Evolutionary conservation across 2,329 filamentous ascomycete genomes (phyloP).

Genomic region (Ophiocordyceps sinensis): DNA sequence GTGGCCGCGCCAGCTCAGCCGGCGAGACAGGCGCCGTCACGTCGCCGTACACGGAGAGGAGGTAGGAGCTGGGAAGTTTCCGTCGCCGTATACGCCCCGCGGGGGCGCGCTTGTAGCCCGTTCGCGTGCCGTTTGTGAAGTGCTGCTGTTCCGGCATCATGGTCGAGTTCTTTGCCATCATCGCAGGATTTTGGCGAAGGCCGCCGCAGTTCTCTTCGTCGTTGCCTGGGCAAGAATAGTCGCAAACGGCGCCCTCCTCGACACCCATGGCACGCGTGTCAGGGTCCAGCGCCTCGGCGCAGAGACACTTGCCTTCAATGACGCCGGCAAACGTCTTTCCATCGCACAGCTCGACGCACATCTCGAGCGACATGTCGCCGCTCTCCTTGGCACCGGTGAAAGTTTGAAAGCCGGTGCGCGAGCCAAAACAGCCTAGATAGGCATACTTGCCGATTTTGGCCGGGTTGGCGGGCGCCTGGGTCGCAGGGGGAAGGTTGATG

Average conservation of each 20-base stretch:
- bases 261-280: conserved; percentile 18
- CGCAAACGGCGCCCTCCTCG: conserved; percentile 12
- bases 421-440: conserved; percentile 28
- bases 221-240: conserved; percentile 27
- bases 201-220: conserved; percentile 27
- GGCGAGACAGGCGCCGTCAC: conserved; percentile 10
- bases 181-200: conserved; percentile 4
- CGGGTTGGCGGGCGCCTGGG: conserved; percentile 14
- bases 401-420: conserved; percentile 17
- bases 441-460: conserved; percentile 16
- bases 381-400: conserved; percentile 17
- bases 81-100: not conserved
- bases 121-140: not conserved
- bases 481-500: conserved; percentile 1
- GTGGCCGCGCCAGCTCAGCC: conserved; percentile 7
- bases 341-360: conserved; percentile 23
- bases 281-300: conserved; percentile 24
- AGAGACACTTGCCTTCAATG: conserved; percentile 28
- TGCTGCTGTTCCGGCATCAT: not conserved
- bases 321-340: conserved; percentile 24
- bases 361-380: conserved; percentile 22
- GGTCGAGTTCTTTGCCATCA: not conserved
- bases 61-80: conserved; percentile 9
- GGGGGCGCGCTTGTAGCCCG: not conserved
- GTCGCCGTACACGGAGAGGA: conserved; percentile 30